Evolutionary conservation across 176 grass and related monocot species (phyloP).

Genomic region (Zea mays): Zm-B73-REFERENCE-NAM-5.0 NC_050097.1:80427501-80428000

Average conservation of each 20-base stretch:
- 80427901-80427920: constrained; percentile 71
- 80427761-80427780: neutral
- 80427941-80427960: constrained; percentile 63
- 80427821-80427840: constrained; percentile 11
- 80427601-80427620: constrained; percentile 11
- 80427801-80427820: neutral
- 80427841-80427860: constrained; percentile 49
- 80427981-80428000: constrained; percentile 65
- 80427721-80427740: neutral
- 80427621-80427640: neutral
- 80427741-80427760: neutral
- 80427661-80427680: neutral
- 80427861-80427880: constrained; percentile 75
- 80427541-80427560: neutral
- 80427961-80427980: constrained; percentile 58
- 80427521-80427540: neutral
- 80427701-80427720: neutral
- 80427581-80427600: neutral
- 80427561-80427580: neutral
- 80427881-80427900: constrained; percentile 58
- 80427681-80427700: constrained; percentile 1
- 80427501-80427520: neutral
- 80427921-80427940: constrained; percentile 67
- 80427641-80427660: neutral
- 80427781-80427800: neutral